A percentile compares a stretch with the other conserved stretches of the same genome.
Conservation (phyloP, 768 basidiomycete species). For the Lentinula guzmanii region DNA sequence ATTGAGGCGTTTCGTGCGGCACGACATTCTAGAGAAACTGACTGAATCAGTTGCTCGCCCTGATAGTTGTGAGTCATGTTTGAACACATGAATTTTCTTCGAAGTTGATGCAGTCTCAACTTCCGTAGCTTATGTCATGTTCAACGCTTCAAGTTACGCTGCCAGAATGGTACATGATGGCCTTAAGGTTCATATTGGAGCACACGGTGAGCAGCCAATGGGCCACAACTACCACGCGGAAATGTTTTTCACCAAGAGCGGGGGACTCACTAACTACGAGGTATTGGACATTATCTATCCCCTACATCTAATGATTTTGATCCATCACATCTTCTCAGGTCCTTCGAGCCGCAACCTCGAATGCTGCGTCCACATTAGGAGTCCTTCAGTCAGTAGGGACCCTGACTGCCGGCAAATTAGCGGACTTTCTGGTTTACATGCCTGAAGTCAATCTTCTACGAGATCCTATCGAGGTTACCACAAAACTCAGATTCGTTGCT, state of each 20-base stretch:
- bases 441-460: constrained; percentile 51
- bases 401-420: constrained; percentile 59
- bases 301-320: background rate
- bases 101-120: background rate
- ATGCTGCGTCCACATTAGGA: constrained; percentile 62
- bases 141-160: constrained; percentile 62
- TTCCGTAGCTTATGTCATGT: constrained; percentile 50
- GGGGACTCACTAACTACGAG: constrained; percentile 69
- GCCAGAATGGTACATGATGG: constrained; percentile 67
- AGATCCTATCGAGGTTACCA: constrained; percentile 43
- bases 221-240: constrained; percentile 74
- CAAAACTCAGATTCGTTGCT: constrained; percentile 48
- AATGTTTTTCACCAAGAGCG: constrained; percentile 56
- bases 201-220: constrained; percentile 67
- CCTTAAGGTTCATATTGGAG: constrained; percentile 60
- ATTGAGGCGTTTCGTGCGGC: constrained; percentile 55
- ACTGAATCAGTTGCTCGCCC: constrained; percentile 60
- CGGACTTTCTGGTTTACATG: constrained; percentile 64
- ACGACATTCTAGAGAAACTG: constrained; percentile 54
- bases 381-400: constrained; percentile 58
- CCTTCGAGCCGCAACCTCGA: constrained; percentile 60
- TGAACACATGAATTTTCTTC: background rate
- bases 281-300: constrained; percentile 21
- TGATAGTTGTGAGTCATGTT: constrained; percentile 40
- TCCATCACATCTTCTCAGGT: constrained; percentile 35